Conservation (phyloP, 768 basidiomycete genomes). For the Mycena vitilis region DNA sequence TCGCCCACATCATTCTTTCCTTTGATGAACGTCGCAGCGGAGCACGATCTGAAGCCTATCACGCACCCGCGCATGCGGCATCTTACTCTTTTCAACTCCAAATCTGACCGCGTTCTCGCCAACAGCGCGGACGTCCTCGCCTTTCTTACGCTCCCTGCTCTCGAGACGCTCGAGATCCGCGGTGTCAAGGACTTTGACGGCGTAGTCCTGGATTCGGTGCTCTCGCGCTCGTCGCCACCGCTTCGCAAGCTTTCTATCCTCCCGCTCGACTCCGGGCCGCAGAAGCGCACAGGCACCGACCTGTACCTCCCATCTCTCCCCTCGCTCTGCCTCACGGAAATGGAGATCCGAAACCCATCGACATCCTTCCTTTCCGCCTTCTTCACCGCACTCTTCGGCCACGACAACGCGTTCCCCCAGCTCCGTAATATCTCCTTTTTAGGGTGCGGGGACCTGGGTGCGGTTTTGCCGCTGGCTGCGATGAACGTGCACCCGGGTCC, state of each 20-base stretch:
- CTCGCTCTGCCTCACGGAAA: no score
- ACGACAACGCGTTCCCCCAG: no score
- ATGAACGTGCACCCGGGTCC: no score
- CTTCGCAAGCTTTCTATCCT: neutral
- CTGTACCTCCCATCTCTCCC: no score
- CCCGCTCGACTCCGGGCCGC: neutral
- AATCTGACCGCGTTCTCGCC: neutral
- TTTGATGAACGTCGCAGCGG: no score
- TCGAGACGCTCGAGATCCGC: conserved; percentile 3
- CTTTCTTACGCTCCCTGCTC: neutral
- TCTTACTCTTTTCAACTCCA: conserved; percentile 13
- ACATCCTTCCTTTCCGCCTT: no score
- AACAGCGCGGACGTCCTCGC: neutral
- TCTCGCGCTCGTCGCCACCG: neutral
- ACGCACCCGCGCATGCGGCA: conserved; percentile 5
- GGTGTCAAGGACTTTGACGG: neutral
- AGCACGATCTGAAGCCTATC: neutral
- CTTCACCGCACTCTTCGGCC: no score
- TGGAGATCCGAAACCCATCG: no score
- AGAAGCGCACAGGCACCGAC: neutral
- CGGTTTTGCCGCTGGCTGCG: no score
- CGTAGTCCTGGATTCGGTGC: neutral
- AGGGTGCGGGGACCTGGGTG: no score
- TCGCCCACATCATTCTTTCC: no score
- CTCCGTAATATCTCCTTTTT: no score